Conservation (phyloP, 2,329 filamentous ascomycete genomes). For the Fusarium avenaceum region DNA sequence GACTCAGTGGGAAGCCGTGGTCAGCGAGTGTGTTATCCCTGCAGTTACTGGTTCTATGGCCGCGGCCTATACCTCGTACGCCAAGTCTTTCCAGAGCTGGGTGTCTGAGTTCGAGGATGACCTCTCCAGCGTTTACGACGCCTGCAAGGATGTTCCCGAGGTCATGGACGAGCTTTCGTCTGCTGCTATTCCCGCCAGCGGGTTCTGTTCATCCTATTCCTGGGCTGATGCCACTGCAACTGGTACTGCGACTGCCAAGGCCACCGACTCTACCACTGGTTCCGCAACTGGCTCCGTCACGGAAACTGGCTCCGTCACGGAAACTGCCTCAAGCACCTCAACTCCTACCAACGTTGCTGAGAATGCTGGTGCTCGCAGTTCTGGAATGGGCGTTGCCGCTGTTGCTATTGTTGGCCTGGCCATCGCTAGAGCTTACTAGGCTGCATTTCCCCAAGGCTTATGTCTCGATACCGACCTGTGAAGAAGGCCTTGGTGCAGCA, state of each 20-base stretch:
- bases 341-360: not conserved
- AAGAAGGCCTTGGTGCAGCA: too few relatives aligned
- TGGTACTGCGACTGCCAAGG: not conserved
- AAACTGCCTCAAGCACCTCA: not conserved
- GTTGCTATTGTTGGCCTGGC: not conserved
- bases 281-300: not conserved
- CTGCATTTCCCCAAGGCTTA: too few relatives aligned
- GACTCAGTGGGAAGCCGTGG: not conserved
- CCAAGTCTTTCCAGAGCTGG: constrained; percentile 10
- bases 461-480: too few relatives aligned
- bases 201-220: not conserved
- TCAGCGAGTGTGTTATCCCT: not conserved
- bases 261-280: not conserved
- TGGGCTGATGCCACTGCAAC: not conserved
- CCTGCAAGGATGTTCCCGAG: not conserved
- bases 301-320: not conserved
- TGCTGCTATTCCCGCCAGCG: not conserved
- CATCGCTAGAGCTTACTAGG: not conserved
- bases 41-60: constrained; percentile 3
- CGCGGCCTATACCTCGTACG: constrained; percentile 2
- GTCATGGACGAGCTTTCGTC: not conserved
- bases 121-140: not conserved
- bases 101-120: not conserved
- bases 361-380: not conserved
- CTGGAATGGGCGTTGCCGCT: not conserved